Evolutionary conservation across 2,329 filamentous ascomycete species (phyloP), one percentile per base, ranked within the genome.

Genomic region (Scedosporium boydii): DNA sequence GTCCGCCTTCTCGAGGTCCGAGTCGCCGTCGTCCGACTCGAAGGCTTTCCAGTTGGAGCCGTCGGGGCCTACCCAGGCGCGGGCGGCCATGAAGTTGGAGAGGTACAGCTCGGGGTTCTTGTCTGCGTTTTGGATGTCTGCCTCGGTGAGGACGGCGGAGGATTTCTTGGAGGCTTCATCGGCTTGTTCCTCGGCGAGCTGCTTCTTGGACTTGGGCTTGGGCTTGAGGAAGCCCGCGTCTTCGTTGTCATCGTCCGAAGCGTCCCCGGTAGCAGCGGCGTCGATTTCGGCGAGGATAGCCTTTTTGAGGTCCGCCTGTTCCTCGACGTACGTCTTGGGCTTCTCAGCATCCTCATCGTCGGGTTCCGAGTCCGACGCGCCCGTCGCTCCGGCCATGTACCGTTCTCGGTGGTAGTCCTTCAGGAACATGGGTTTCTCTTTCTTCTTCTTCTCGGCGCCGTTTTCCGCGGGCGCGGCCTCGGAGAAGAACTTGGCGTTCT

Each of bases 391-490:
- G 46, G 85, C 85, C 63, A 98, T 73, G n/a, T 96, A 80, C 69
- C 93, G 96, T 73, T 95, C 86, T 65, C 93, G 87, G 71, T 99
- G 95, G 74, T 97, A 99, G 74, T 99, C 92, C 67, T 85, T 85
- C 62, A 99, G 79, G 64, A 85, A 91, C 77, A 99, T 86, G 1
- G 93, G 87, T 77, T 96, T 96, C 65, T 95, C 87, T 72, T 88
- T 87, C 74, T 88, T 87, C 51, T 78, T 75, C 64, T 78, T 75
- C 18, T 68, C 66, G 3, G 68, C 63, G 0, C 44, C 44, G 44
- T 48, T 23, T 23, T 70, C 66, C 4, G 70, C 70, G 12, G 70
- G 69, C 3, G 65, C 59, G 42, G 73, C 81, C 26, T 84, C 82
- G 4, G 89, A 84, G 63, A 84, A 77, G 59, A 65, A 64, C 12